phyloP scores from a whole-genome alignment of 1,284 basidiomycete genomes.

The Puccinia coronata region DNA sequence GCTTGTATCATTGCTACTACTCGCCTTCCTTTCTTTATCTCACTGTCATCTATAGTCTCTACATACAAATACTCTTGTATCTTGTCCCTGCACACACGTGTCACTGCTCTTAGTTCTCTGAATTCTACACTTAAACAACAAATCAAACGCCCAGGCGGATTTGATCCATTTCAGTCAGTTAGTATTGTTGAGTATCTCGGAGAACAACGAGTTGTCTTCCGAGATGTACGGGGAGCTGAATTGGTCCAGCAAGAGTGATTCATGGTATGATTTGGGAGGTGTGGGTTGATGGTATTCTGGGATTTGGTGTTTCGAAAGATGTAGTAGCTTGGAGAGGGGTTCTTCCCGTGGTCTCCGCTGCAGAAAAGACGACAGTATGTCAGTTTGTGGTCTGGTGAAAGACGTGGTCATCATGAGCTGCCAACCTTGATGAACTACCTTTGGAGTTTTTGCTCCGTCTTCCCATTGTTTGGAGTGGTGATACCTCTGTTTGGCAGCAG shows the following conservation, averaged over 20 bases:
- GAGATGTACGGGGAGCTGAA: slow-evolving; percentile 90
- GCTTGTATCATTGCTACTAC: no score
- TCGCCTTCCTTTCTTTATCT: no score
- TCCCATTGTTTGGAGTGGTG: slow-evolving; percentile 31
- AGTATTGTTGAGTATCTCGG: slow-evolving; percentile 81
- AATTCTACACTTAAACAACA: slow-evolving; percentile 73
- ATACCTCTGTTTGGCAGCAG: not conserved
- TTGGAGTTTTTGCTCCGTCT: slow-evolving; percentile 33
- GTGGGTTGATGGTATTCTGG: not conserved
- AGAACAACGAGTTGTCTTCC: slow-evolving; percentile 92
- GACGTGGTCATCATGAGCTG: not conserved
- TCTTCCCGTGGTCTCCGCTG: slow-evolving; percentile 37
- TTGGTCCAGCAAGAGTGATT: slow-evolving; percentile 70
- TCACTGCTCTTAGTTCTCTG: no score
- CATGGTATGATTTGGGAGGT: slow-evolving; percentile 60
- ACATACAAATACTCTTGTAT: no score
- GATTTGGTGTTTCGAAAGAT: slow-evolving; percentile 13
- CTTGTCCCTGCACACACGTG: no score
- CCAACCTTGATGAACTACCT: not conserved
- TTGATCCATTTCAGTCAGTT: slow-evolving; percentile 74
- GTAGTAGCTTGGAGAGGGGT: slow-evolving; percentile 20
- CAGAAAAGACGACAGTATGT: not conserved
- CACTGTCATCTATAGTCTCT: no score
- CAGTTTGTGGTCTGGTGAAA: slow-evolving; percentile 1
- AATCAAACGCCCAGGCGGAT: slow-evolving; percentile 87